A percentile compares a stretch with the other conserved stretches of the same genome.
phyloP scores from a whole-genome alignment of 2,329 filamentous ascomycete genomes.

The Plenodomus biglobosus region DNA sequence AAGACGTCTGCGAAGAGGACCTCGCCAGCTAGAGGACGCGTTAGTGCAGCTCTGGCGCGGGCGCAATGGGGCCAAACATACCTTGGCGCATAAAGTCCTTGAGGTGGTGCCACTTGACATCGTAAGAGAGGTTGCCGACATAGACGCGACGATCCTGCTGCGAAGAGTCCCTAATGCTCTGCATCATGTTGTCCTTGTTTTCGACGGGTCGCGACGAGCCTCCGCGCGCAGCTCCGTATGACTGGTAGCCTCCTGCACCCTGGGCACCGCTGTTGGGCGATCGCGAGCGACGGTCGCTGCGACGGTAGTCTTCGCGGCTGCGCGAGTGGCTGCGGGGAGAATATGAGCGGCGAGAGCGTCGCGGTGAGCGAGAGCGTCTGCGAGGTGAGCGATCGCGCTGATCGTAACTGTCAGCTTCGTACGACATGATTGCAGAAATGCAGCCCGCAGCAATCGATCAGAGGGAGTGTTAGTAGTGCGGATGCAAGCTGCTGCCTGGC shows the following conservation, averaged over 20 bases:
- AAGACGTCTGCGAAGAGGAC: conserved; percentile 99
- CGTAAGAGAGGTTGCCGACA: conserved; percentile 97
- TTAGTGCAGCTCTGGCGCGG: conserved; percentile 35
- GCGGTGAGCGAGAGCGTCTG: conserved; percentile 56
- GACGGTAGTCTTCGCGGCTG: conserved; percentile 63
- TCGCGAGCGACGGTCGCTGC: conserved; percentile 62
- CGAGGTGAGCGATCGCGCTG: conserved; percentile 66
- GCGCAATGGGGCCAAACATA: conserved; percentile 53
- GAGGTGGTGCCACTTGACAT: conserved; percentile 99
- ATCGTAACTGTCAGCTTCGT: conserved; percentile 43
- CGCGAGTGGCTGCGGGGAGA: conserved; percentile 71
- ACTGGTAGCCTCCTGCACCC: conserved; percentile 68
- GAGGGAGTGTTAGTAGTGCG: conserved; percentile 12
- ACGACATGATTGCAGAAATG: conserved; percentile 34
- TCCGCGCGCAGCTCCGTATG: conserved; percentile 56
- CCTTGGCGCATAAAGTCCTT: conserved; percentile 99
- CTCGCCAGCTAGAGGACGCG: conserved; percentile 77
- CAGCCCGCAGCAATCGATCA: conserved; percentile 11
- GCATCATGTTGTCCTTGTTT: conserved; percentile 95
- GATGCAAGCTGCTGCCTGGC: conserved; percentile 15
- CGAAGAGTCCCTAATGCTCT: conserved; percentile 86
- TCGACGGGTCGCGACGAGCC: conserved; percentile 68
- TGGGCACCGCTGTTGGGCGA: conserved; percentile 79
- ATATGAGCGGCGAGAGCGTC: conserved; percentile 61
- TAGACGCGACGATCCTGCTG: conserved; percentile 99